A percentile compares a stretch with the other conserved stretches of the same genome.
Evolutionary conservation across 2,329 filamentous ascomycete genomes (phyloP).

Genomic region (Trichoderma harzianum): DNA sequence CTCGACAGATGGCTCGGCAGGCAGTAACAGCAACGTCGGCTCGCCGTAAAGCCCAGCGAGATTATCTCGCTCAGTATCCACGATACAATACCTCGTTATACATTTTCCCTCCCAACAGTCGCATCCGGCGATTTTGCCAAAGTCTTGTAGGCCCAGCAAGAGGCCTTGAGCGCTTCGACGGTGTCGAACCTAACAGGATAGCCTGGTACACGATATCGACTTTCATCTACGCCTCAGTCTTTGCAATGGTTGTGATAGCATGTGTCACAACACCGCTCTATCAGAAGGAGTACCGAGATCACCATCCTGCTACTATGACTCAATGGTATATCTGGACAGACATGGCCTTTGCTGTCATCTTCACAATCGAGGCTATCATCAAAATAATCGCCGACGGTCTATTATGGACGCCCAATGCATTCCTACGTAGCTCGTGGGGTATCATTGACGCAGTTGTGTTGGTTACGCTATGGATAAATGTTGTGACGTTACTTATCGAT

Average conservation of each 20-base stretch:
- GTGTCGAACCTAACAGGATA: constrained; percentile 80
- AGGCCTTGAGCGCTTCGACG: constrained; percentile 81
- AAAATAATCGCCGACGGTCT: constrained; percentile 95
- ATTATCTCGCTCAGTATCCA: constrained; percentile 83
- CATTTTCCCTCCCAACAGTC: constrained; percentile 76
- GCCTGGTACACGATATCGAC: constrained; percentile 93
- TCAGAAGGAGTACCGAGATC: constrained; percentile 78
- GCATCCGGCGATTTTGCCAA: constrained; percentile 79
- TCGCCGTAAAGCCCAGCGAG: constrained; percentile 82
- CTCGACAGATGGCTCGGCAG: constrained; percentile 83
- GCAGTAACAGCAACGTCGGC: constrained; percentile 79
- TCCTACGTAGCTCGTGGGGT: constrained; percentile 94
- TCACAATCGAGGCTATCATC: constrained; percentile 80
- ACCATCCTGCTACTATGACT: constrained; percentile 54
- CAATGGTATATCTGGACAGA: constrained; percentile 98
- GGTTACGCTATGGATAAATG: constrained; percentile 92
- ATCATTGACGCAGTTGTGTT: constrained; percentile 91
- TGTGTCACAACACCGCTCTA: constrained; percentile 94
- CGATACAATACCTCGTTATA: constrained; percentile 91
- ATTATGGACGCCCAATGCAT: constrained; percentile 96
- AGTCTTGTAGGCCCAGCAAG: constrained; percentile 86
- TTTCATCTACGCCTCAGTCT: constrained; percentile 88
- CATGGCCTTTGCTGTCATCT: constrained; percentile 81
- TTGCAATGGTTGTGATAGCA: constrained; percentile 95
- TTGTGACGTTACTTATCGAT: constrained; percentile 74